Percentiles rank a stretch among this genome's conserved stretches.
Evolutionary conservation across 192 early-diverging fungal genomes (phyloP).

Genomic region (Chytriomyces sp.): DNA sequence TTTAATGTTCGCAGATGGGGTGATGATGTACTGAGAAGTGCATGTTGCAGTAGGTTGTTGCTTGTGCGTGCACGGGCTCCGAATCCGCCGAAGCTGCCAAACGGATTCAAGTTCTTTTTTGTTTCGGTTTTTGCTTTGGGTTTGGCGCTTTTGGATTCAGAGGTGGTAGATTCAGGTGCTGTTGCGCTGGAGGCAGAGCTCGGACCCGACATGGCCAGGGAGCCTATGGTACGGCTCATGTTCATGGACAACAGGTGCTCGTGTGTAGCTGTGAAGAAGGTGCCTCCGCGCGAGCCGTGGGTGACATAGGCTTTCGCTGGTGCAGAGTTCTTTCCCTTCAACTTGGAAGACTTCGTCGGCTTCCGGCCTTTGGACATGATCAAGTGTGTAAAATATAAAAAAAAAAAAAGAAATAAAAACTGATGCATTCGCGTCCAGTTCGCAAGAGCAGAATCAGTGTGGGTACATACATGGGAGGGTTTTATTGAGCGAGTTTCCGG

Average conservation of each 20-base stretch:
- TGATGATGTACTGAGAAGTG: conserved; percentile 24
- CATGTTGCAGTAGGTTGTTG: conserved; percentile 33
- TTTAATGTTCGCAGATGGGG: conserved; percentile 31
- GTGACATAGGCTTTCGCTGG: neutral
- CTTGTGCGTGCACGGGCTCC: neutral
- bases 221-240: neutral
- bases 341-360: neutral
- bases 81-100: neutral
- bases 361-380: conserved; percentile 10
- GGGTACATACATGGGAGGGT: no score
- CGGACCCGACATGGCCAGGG: conserved; percentile 6
- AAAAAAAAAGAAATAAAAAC: conserved; percentile 10
- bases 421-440: no score
- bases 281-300: conserved; percentile 17
- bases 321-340: neutral
- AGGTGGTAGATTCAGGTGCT: neutral
- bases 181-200: neutral
- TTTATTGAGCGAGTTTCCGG: no score
- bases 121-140: neutral
- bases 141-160: neutral
- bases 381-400: neutral
- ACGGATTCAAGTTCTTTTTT: neutral
- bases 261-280: conserved; percentile 33
- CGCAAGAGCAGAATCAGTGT: no score
- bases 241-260: neutral